phyloP scores from a whole-genome alignment of 2,329 filamentous ascomycete species.

The Alternaria sp. region DNA sequence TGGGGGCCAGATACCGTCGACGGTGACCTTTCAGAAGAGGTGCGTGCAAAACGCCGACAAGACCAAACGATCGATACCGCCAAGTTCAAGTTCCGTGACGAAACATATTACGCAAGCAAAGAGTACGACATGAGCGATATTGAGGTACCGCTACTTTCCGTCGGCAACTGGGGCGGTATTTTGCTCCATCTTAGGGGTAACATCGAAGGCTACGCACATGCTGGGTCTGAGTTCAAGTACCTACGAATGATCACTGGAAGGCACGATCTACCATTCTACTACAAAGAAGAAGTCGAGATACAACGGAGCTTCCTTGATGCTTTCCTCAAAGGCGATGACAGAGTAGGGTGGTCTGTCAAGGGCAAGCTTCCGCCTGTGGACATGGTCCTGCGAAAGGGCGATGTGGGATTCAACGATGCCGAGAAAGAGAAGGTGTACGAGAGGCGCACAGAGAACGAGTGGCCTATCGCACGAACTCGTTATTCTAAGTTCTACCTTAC shows the following conservation, averaged over 20 bases:
- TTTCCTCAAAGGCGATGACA: slow-evolving; percentile 74
- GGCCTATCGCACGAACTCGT: slow-evolving; percentile 72
- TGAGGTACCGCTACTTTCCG: slow-evolving; percentile 71
- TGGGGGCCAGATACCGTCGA: slow-evolving; percentile 67
- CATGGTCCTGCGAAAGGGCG: slow-evolving; percentile 70
- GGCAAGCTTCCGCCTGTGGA: slow-evolving; percentile 69
- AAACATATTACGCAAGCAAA: slow-evolving; percentile 70
- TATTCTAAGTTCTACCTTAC: slow-evolving; percentile 71
- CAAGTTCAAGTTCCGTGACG: slow-evolving; percentile 66
- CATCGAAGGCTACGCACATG: slow-evolving; percentile 69
- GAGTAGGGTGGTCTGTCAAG: slow-evolving; percentile 65
- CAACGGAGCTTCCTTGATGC: slow-evolving; percentile 75
- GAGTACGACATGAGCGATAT: slow-evolving; percentile 73
- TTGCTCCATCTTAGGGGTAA: slow-evolving; percentile 74
- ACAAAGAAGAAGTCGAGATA: slow-evolving; percentile 72
- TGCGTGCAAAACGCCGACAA: slow-evolving; percentile 59
- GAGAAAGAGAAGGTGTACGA: slow-evolving; percentile 65
- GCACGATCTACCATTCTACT: slow-evolving; percentile 78
- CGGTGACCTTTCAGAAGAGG: slow-evolving; percentile 65
- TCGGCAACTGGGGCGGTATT: slow-evolving; percentile 78
- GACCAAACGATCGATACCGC: slow-evolving; percentile 46
- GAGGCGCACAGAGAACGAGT: slow-evolving; percentile 67
- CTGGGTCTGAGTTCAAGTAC: slow-evolving; percentile 73
- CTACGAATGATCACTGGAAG: slow-evolving; percentile 74
- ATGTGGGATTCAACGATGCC: slow-evolving; percentile 73